phyloP scores from a whole-genome alignment of 371 early-diverging fungal species.

The Nematocida sp. region DNA sequence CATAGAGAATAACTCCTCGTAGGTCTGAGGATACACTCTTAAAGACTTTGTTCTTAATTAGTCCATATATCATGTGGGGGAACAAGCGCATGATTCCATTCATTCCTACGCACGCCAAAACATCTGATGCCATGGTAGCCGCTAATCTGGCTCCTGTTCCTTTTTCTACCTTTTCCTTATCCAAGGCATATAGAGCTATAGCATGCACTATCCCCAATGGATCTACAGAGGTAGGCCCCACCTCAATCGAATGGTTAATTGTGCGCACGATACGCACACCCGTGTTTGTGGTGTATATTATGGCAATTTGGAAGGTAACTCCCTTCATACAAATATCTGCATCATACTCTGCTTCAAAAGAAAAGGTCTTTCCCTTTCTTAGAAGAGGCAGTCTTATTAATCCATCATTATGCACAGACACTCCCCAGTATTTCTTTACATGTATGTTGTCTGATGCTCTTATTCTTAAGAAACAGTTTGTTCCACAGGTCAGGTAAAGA shows the following conservation, averaged over 20 bases:
- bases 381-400: conserved; percentile 80
- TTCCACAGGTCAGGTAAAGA: conserved; percentile 75
- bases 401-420: conserved; percentile 69
- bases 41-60: conserved; percentile 61
- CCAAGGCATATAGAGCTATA: conserved; percentile 55
- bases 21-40: conserved; percentile 61
- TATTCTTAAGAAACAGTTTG: conserved; percentile 88
- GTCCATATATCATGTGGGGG: conserved; percentile 53
- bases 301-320: conserved; percentile 87
- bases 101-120: conserved; percentile 21
- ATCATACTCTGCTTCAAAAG: conserved; percentile 78
- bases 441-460: conserved; percentile 75
- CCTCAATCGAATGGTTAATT: conserved; percentile 75
- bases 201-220: conserved; percentile 52
- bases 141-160: conserved; percentile 50
- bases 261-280: conserved; percentile 89
- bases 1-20: conserved; percentile 56
- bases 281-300: conserved; percentile 74
- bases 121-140: conserved; percentile 41
- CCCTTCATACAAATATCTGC: conserved; percentile 74
- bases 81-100: conserved; percentile 51
- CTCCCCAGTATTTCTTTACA: conserved; percentile 62
- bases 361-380: conserved; percentile 72
- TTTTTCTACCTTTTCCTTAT: conserved; percentile 55
- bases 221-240: conserved; percentile 47